phyloP scores from a whole-genome alignment of 495 filamentous ascomycete species.

The Halenospora varia region DNA sequence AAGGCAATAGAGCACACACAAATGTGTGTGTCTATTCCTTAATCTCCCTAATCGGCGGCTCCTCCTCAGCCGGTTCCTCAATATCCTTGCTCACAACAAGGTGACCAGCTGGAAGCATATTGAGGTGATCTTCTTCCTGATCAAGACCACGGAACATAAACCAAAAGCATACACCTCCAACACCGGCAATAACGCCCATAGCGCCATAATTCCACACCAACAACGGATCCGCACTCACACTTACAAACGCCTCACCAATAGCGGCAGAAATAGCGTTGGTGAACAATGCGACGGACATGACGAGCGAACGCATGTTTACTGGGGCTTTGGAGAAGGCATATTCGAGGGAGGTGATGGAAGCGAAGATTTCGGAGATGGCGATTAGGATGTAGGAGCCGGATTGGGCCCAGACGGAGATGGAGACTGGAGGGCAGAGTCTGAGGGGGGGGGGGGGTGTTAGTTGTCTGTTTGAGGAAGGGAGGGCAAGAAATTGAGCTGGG shows the following conservation, averaged over 20 bases:
- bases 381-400: slow-evolving; percentile 32
- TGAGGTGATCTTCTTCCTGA: slow-evolving; percentile 60
- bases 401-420: slow-evolving; percentile 29
- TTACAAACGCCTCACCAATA: slow-evolving; percentile 65
- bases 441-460: too few relatives aligned
- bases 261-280: slow-evolving; percentile 67
- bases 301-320: slow-evolving; percentile 69
- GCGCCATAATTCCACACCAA: slow-evolving; percentile 62
- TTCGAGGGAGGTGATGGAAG: slow-evolving; percentile 47
- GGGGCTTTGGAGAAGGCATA: slow-evolving; percentile 82
- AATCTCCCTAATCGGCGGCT: background rate
- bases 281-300: slow-evolving; percentile 65
- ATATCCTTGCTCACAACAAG: slow-evolving; percentile 20
- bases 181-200: slow-evolving; percentile 56
- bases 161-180: slow-evolving; percentile 61
- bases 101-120: slow-evolving; percentile 47
- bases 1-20: too few relatives aligned
- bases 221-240: slow-evolving; percentile 59
- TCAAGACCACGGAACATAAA: slow-evolving; percentile 55
- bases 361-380: slow-evolving; percentile 38
- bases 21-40: slow-evolving; percentile 3
- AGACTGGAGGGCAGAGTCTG: slow-evolving; percentile 9
- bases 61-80: slow-evolving; percentile 4
- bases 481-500: too few relatives aligned
- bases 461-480: too few relatives aligned